phyloP scores from a whole-genome alignment of 139 green algal species.

The Chlorella sp. region DNA sequence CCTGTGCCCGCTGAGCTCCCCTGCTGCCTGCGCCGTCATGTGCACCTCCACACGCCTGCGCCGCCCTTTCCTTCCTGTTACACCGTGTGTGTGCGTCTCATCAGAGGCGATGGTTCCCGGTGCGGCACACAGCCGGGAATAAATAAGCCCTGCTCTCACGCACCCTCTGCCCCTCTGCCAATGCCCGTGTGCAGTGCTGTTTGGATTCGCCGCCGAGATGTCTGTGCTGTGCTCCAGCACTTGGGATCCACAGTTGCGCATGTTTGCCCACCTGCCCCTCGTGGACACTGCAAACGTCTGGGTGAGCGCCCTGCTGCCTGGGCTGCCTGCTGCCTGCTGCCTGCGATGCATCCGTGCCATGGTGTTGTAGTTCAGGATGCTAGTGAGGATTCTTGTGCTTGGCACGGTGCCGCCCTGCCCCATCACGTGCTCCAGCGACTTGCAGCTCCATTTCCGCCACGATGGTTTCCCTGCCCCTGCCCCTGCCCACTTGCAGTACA shows the following conservation, averaged over 20 bases:
- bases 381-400: neutral
- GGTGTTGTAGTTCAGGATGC: no score
- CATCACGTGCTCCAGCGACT: neutral
- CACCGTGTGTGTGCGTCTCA: no score
- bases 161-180: no score
- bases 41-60: neutral
- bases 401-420: neutral
- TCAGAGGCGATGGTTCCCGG: no score
- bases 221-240: slow-evolving; percentile 27
- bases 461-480: no score
- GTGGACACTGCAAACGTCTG: slow-evolving; percentile 5
- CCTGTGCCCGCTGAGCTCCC: neutral
- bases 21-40: neutral
- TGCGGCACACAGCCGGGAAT: no score
- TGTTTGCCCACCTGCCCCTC: slow-evolving; percentile 24
- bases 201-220: neutral
- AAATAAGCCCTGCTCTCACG: no score
- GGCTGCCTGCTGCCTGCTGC: no score
- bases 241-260: neutral
- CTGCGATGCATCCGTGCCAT: no score
- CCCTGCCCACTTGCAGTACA: neutral
- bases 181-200: neutral
- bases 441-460: no score
- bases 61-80: no score
- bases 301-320: neutral